Evolutionary conservation across 331 rosid species (phyloP), one percentile per base, ranked within the genome.

Genomic region (Stylosanthes scabra): DNA sequence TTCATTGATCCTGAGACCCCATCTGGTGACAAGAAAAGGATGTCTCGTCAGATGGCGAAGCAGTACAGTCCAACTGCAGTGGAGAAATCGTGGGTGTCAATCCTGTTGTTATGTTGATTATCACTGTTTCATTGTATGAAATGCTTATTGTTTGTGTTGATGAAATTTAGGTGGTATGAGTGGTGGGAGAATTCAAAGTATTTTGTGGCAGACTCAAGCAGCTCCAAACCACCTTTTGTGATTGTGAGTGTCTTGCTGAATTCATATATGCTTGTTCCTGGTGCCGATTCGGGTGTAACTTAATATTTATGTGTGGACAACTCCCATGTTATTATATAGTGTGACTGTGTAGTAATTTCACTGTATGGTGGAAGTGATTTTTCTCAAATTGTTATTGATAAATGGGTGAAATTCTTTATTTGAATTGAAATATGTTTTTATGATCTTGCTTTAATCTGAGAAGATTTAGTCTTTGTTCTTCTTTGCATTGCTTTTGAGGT

Each of bases 131-230:
- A 55, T 7, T 55, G 16, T 75, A 4, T 37, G 16, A 52, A 75
- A 61, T 71, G 57, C 31, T 56, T 65, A 62, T 74, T 45, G 50
- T 75, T 55, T 65, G 4, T 59, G 37, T 63, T 77, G 63, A 15
- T 50, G 28, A 10, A 10, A 71, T 66, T 50, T 72, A 95, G 99
- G 93, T 95, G 99, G 98, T 92, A 92, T 63, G 84, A 74, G 14
- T 92, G 97, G 97, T 95, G 98, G 99, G 99, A 95, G 89, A 79
- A 95, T 51, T 81, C 97, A 7, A 80, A 80, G 9, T 85, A 42
- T 66, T 95, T 92, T 75, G 93, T 83, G 72, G 97, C 98, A 73
- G 96, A 95, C 75, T 86, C 88, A 34, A 88, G 73, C 72, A 88
- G 99, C 97, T 64, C 90, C 63, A 95, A 95, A 74, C 90, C 88